Evolutionary conservation across 2,329 filamentous ascomycete species (phyloP).

Genomic region (Periconia sp.): DNA sequence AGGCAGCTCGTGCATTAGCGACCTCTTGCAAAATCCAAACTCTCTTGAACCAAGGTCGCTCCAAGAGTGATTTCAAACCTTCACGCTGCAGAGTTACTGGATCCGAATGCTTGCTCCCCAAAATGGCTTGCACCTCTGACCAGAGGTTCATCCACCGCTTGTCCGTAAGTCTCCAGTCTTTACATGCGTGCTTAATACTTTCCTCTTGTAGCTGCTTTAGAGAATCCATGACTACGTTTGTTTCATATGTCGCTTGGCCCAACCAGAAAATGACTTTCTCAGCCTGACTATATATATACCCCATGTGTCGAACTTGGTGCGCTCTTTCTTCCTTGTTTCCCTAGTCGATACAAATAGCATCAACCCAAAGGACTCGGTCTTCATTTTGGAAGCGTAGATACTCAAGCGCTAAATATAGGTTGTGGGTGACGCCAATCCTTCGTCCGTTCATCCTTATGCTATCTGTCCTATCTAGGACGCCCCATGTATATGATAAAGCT

Average conservation of each 20-base stretch:
- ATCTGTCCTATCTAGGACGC: neutral
- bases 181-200: conserved; percentile 7
- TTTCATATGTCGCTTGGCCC: neutral
- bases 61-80: conserved; percentile 9
- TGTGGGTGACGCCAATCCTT: neutral
- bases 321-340: neutral
- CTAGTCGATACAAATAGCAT: neutral
- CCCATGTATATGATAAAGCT: neutral
- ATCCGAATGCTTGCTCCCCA: neutral
- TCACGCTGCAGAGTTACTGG: neutral
- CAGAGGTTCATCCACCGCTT: too few species aligned
- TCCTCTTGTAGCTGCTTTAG: conserved; percentile 10
- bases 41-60: conserved; percentile 15
- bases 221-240: conserved; percentile 6
- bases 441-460: neutral
- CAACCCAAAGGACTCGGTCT: neutral
- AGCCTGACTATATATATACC: neutral
- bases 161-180: too few species aligned
- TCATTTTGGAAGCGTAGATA: neutral
- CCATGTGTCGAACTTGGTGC: neutral
- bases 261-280: neutral
- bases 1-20: conserved; percentile 14
- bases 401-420: neutral
- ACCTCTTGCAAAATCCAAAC: conserved; percentile 25
- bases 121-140: too few species aligned